Base-by-base conservation (phyloP, 257 asterid genomes). In the Datura wrightii region DNA sequence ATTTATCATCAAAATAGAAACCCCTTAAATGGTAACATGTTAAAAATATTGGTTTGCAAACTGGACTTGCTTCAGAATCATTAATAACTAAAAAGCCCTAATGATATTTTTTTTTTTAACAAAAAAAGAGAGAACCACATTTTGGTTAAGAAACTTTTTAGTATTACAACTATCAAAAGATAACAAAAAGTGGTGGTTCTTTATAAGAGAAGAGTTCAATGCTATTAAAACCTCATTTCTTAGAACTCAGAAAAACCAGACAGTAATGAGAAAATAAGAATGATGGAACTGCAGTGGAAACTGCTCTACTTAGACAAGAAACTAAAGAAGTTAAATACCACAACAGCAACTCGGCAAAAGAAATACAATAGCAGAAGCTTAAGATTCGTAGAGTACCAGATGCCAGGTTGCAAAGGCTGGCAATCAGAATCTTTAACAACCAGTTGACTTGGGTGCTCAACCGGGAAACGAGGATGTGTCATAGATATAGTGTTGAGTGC, bases 381-480 rank as follows among this genome's bases (percentile, higher is more conserved):
- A 76, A 76, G 63, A 76, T 15, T 31, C 8, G 62, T 58, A 53
- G 89, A 97, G 58, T 74, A 97, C 98, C 98, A 97, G 89, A 94
- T 95, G 88, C 99, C 99, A 2, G 98, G 98, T 84, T 89, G 93
- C 88, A 95, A 66, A 10, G 96, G 97, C 36, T 93, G 97, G 90
- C 97, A 94, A 18, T 95, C 98, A 1, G 98, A 93, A 84, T 94
- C 98, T 16, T 95, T 89, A 3, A 90, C 89, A 19, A 94, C 97
- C 6, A 84, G 89, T 62, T 82, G 91, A 85, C 86, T 90, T 1
- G 97, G 98, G 74, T 97, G 99, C 80, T 97, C 98, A 10, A 92
- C 86, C 2, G 99, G 99, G 65, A 94, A 85, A 80, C 98, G 98
- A 59, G 99, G 99, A 83, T 97, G 99, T 11, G 99, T 97, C 98